These are phyloP conservation scores for Lepidium didymum DNA, from an alignment of 345 rosid genomes.

Conservation along the genomic window DNA sequence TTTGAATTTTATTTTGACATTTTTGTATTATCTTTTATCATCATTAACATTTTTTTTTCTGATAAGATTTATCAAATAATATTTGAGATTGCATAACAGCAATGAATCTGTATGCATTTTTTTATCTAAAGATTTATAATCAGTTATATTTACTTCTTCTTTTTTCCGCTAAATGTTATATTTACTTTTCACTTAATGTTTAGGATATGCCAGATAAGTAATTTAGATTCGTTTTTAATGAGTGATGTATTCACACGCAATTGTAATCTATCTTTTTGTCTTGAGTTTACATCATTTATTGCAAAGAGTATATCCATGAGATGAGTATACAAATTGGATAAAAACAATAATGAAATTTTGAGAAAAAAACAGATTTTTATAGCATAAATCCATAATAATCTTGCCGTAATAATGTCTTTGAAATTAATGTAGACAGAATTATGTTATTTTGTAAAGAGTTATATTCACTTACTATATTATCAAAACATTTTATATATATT, in stretches of 20 bases:
- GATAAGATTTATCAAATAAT: background rate
- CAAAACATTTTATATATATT: too few relatives aligned
- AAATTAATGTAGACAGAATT: background rate
- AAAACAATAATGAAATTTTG: too few relatives aligned
- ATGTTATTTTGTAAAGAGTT: too few relatives aligned
- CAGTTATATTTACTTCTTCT: background rate
- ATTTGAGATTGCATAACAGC: background rate
- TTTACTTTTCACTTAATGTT: background rate
- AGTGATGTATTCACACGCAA: background rate
- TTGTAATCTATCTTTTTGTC: background rate
- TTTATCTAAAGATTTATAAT: background rate
- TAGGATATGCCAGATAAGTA: background rate
- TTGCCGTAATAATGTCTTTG: background rate
- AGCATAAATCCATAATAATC: background rate
- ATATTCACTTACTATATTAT: too few relatives aligned
- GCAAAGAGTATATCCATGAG: background rate
- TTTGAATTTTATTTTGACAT: slow-evolving; percentile 13
- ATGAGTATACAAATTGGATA: background rate
- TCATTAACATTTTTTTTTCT: slow-evolving; percentile 2
- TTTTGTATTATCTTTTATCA: slow-evolving; percentile 9
- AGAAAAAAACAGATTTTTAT: background rate
- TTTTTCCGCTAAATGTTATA: too few relatives aligned
- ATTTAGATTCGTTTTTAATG: background rate
- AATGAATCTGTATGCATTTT: background rate
- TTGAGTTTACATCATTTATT: background rate